Evolutionary conservation across 345 rosid genomes (phyloP), one percentile per base, ranked within the genome.

Genomic region (Lepidium didymum): DNA sequence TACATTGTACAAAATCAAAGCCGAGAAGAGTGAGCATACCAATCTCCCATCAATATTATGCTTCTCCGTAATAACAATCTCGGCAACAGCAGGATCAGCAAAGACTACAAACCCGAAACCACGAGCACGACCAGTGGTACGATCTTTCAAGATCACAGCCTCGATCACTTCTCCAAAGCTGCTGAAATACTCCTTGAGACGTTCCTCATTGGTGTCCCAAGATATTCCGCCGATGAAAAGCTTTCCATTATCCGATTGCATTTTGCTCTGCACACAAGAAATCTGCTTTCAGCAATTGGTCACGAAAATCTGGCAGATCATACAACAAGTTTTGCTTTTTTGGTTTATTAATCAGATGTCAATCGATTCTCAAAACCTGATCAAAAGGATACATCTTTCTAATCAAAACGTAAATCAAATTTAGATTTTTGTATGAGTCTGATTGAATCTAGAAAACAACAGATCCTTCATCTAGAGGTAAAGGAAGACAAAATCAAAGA

Each of bases 191-290:
- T 90, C 97, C 81, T 85, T 91, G 75, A 94, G 91, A 55, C 91
- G 88, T 36, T 91, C 99, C 77, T 94, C 99, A 78, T 89, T 78
- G 54, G 99, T 91, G 80, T 94, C 99, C 99, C 99, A 94, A 7
- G 99, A 94, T 72, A 94, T 91, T 42, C 99, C 99, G 56, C 99
- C 99, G 35, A 94, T 83, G 81, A 94, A 94, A 45, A 94, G 75
- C 82, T 94, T 94, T 8, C 99, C 99, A 82, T 72, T 77, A 58
- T 89, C 99, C 23, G 95, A 83, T 83, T 91, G 91, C 99, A 94
- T 94, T 72, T 80, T 85, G 23, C 75, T 70, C 86, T 84, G 44
- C 85, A 75, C 18, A 7, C 8, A 70, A 58, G 56, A 18, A 10
- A 47, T 23, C 46, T 13, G 37, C 63, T 13, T 54, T 56, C 13